Evolutionary conservation across 768 basidiomycete genomes (phyloP).

Genomic region (Rhodocollybia butyracea): DNA sequence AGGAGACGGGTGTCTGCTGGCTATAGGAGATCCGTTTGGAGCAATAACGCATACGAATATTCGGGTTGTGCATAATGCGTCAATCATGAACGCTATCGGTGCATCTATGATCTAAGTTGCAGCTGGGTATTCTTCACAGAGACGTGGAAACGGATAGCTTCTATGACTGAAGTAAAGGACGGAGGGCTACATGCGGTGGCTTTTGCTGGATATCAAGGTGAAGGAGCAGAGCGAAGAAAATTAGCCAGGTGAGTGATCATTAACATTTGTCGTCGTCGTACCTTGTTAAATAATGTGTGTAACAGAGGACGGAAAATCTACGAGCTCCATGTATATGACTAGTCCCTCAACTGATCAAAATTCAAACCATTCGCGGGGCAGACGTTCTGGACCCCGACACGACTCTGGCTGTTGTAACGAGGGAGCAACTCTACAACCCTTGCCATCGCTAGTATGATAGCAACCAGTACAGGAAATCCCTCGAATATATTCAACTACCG

Average conservation of each 20-base stretch:
- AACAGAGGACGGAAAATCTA: conserved; percentile 85
- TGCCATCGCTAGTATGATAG: neutral
- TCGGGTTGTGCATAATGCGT: conserved; percentile 92
- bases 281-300: neutral
- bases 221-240: conserved; percentile 98
- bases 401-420: conserved; percentile 70
- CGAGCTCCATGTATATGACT: conserved; percentile 98
- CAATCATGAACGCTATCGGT: conserved; percentile 94
- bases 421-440: neutral
- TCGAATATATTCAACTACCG: neutral
- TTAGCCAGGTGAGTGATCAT: conserved; percentile 65
- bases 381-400: conserved; percentile 49
- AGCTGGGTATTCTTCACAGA: conserved; percentile 98
- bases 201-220: conserved; percentile 96
- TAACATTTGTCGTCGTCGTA: neutral
- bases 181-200: conserved; percentile 93
- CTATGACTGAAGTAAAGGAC: conserved; percentile 84
- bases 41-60: conserved; percentile 98
- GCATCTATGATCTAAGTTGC: conserved; percentile 90
- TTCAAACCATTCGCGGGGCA: conserved; percentile 51
- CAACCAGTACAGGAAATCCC: neutral
- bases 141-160: conserved; percentile 92
- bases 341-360: no score
- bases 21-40: conserved; percentile 97
- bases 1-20: conserved; percentile 83